A percentile compares a stretch with the other conserved stretches of the same genome.
These are phyloP conservation scores for Monascus purpureus DNA, from an alignment of 495 filamentous ascomycete genomes.

Conservation along the genomic window DNA sequence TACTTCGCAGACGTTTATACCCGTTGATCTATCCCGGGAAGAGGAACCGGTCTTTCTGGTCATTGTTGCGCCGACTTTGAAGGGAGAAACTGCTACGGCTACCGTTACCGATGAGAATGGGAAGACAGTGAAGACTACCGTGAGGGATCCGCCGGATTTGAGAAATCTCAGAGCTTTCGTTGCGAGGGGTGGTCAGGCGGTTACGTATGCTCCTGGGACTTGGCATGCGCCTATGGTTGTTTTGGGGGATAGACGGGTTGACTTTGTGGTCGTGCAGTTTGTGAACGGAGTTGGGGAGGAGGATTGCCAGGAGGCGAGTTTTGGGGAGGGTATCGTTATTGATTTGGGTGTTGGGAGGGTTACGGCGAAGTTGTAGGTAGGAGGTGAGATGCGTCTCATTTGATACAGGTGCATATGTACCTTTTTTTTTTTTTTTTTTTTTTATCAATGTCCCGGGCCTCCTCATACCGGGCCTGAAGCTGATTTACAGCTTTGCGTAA, in stretches of 20 bases:
- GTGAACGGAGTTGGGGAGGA: slow-evolving; percentile 71
- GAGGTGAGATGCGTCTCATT: too few species aligned
- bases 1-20: slow-evolving; percentile 86
- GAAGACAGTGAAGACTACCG: slow-evolving; percentile 14
- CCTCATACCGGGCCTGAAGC: neutral
- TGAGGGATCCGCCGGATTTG: slow-evolving; percentile 60
- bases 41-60: slow-evolving; percentile 53
- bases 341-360: slow-evolving; percentile 21
- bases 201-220: slow-evolving; percentile 82
- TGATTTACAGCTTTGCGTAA: slow-evolving; percentile 3
- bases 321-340: slow-evolving; percentile 28
- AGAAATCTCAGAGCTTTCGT: slow-evolving; percentile 58
- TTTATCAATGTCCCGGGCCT: too few species aligned
- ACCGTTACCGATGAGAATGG: slow-evolving; percentile 19
- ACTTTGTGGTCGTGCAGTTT: slow-evolving; percentile 83
- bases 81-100: slow-evolving; percentile 17
- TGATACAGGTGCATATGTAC: too few species aligned
- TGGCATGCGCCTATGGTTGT: slow-evolving; percentile 99
- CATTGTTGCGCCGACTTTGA: slow-evolving; percentile 67
- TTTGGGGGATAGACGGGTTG: slow-evolving; percentile 50
- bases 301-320: slow-evolving; percentile 76
- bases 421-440: too few species aligned
- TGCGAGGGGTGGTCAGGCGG: slow-evolving; percentile 65
- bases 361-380: slow-evolving; percentile 14
- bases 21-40: slow-evolving; percentile 43